Percentiles rank a stretch among this genome's conserved stretches.
Evolutionary conservation across 1,284 basidiomycete genomes (phyloP).

Genomic region (Microbotryomycetes sp.): DNA sequence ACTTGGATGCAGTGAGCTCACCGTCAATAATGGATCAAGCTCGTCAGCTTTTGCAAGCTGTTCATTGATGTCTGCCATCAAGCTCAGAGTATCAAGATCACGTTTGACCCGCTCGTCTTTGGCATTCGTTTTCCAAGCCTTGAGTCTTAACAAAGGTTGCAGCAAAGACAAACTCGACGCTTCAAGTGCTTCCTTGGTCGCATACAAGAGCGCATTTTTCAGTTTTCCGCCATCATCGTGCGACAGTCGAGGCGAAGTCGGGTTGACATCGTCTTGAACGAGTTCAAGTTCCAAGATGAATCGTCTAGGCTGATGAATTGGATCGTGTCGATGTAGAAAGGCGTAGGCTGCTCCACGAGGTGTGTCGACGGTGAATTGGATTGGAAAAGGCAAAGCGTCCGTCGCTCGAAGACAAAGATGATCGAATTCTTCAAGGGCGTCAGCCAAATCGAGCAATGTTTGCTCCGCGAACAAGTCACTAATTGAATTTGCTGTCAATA

Average conservation of each 20-base stretch:
- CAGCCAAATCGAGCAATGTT: conserved; percentile 57
- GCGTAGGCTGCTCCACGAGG: conserved; percentile 52
- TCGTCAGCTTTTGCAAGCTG: conserved; percentile 67
- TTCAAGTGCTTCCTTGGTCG: background rate
- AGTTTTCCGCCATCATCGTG: background rate
- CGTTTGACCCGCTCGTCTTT: background rate
- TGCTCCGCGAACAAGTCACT: conserved; percentile 64
- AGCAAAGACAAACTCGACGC: background rate
- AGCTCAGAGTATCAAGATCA: conserved; percentile 65
- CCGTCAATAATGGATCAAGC: conserved; percentile 64
- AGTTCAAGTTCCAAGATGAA: conserved; percentile 79
- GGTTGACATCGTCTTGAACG: conserved; percentile 48
- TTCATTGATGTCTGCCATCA: conserved; percentile 77
- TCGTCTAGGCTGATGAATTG: conserved; percentile 40
- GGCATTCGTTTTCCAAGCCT: background rate
- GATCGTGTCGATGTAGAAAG: conserved; percentile 60
- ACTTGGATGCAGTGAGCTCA: conserved; percentile 7
- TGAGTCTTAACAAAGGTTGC: background rate
- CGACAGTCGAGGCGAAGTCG: background rate
- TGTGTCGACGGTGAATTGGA: background rate
- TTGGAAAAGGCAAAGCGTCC: background rate
- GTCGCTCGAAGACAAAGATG: background rate
- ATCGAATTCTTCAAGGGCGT: conserved; percentile 31
- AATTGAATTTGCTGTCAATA: conserved; percentile 72
- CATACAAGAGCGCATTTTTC: background rate